Conservation (phyloP, 306 rosid genomes). For the Castanopsis chinensis region DNA sequence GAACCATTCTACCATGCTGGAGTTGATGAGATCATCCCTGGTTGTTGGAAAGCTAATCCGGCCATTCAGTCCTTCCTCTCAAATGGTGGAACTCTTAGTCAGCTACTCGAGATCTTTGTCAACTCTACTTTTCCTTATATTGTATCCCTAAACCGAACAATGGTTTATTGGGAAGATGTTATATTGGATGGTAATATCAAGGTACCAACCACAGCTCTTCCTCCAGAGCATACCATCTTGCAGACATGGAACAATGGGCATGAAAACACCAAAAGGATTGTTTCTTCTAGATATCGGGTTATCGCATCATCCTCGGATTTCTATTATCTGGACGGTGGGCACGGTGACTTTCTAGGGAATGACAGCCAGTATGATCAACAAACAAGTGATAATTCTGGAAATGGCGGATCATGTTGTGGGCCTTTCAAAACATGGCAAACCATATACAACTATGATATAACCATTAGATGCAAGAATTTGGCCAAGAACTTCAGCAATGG, state of each 20-base stretch:
- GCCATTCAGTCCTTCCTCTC: slow-evolving; percentile 50
- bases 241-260: slow-evolving; percentile 89
- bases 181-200: slow-evolving; percentile 36
- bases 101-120: slow-evolving; percentile 68
- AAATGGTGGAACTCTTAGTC: slow-evolving; percentile 63
- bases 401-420: slow-evolving; percentile 90
- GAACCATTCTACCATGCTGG: slow-evolving; percentile 73
- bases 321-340: slow-evolving; percentile 90
- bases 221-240: slow-evolving; percentile 59
- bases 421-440: slow-evolving; percentile 91
- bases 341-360: slow-evolving; percentile 72
- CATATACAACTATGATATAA: slow-evolving; percentile 71
- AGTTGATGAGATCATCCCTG: slow-evolving; percentile 72
- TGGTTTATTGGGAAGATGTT: slow-evolving; percentile 82
- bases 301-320: slow-evolving; percentile 74
- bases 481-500: slow-evolving; percentile 86
- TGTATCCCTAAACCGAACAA: slow-evolving; percentile 71
- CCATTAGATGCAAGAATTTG: slow-evolving; percentile 75
- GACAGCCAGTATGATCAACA: slow-evolving; percentile 47
- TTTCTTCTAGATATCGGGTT: slow-evolving; percentile 60
- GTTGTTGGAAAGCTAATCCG: slow-evolving; percentile 82
- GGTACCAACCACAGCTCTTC: slow-evolving; percentile 53
- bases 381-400: slow-evolving; percentile 6
- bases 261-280: slow-evolving; percentile 62
- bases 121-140: slow-evolving; percentile 69